Conservation (phyloP, 371 early-diverging fungal species). For the Circinella umbellata region DNA sequence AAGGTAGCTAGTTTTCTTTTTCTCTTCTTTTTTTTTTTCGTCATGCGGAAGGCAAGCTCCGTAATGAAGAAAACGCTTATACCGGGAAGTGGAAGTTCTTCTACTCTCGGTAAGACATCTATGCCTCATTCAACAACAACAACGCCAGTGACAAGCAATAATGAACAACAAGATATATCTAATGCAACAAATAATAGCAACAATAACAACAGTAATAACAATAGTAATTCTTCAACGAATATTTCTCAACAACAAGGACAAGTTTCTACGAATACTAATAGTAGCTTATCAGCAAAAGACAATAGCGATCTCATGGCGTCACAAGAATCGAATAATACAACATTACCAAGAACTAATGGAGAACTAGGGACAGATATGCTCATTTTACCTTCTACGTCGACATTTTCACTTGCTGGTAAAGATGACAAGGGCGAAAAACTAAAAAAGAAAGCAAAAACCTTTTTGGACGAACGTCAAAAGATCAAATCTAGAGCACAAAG, state of each 20-base stretch:
- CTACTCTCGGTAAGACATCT: slow-evolving; percentile 24
- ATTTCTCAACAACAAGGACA: neutral
- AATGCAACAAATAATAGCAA: slow-evolving; percentile 16
- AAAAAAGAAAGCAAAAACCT: slow-evolving; percentile 74
- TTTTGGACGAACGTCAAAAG: slow-evolving; percentile 81
- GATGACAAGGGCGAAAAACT: slow-evolving; percentile 61
- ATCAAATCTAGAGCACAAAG: slow-evolving; percentile 72
- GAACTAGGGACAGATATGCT: slow-evolving; percentile 29
- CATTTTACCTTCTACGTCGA: slow-evolving; percentile 48
- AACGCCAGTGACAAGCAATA: neutral
- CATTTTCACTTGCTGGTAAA: slow-evolving; percentile 41
- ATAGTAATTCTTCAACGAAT: slow-evolving; percentile 18
- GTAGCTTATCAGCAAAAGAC: slow-evolving; percentile 50
- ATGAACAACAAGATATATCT: neutral
- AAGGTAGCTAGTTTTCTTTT: neutral
- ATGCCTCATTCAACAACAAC: slow-evolving; percentile 19
- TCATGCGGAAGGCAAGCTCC: slow-evolving; percentile 39
- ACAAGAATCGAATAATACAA: slow-evolving; percentile 9
- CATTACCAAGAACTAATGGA: neutral
- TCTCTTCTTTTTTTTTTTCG: slow-evolving; percentile 2
- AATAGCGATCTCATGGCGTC: slow-evolving; percentile 34
- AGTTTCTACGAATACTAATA: neutral
- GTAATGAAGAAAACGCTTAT: slow-evolving; percentile 37
- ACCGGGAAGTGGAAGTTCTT: slow-evolving; percentile 16
- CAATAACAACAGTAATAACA: slow-evolving; percentile 11